Percentiles rank a stretch among this genome's conserved stretches.
These are phyloP conservation scores for Saturnispora bothae DNA, from an alignment of 805 yeast species.

Conservation along the genomic window DNA sequence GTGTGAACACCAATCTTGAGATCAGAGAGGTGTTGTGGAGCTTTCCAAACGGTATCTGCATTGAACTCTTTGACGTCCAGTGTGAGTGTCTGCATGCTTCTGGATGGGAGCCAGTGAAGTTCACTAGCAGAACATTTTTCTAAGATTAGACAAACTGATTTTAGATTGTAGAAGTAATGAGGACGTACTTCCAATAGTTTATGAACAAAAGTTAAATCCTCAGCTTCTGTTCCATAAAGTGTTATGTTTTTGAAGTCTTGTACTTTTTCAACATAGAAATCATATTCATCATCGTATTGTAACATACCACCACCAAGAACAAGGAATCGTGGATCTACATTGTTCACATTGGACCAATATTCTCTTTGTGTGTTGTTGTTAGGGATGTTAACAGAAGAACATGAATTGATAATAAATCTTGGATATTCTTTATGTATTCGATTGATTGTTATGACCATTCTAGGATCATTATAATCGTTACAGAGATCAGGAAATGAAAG, in stretches of 20 bases:
- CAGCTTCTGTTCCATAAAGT: conserved; percentile 1
- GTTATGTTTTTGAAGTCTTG: neutral
- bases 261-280: neutral
- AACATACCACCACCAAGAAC: neutral
- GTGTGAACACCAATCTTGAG: conserved; percentile 2
- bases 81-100: neutral
- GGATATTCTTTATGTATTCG: neutral
- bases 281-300: neutral
- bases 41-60: neutral
- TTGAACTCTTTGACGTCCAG: neutral
- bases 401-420: neutral
- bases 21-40: neutral
- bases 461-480: neutral
- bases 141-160: conserved; percentile 1
- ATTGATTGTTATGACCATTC: neutral
- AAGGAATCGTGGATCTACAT: neutral
- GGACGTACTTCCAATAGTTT: neutral
- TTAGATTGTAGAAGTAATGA: neutral
- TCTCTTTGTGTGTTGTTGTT: neutral
- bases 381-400: conserved; percentile 1
- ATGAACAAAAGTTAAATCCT: neutral
- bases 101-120: neutral
- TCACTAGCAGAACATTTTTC: neutral
- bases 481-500: conserved; percentile 1
- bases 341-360: neutral